A percentile compares a stretch with the other conserved stretches of the same genome.
Evolutionary conservation across 768 basidiomycete genomes (phyloP).

Genomic region (Boletus reticulatus): DNA sequence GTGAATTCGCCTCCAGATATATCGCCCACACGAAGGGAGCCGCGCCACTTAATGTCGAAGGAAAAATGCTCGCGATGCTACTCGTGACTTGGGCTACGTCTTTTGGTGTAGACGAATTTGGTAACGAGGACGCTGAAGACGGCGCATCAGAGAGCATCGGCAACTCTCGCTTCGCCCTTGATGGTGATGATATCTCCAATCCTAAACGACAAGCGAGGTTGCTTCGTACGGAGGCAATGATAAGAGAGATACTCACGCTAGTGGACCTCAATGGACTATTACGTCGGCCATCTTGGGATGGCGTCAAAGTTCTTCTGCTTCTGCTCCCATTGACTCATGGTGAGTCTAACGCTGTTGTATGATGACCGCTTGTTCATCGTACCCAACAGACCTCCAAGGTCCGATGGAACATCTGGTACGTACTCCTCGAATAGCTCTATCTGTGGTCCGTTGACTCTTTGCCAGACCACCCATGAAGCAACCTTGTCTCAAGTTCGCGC

Average conservation of each 20-base stretch:
- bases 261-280: slow-evolving; percentile 79
- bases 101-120: slow-evolving; percentile 82
- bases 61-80: slow-evolving; percentile 72
- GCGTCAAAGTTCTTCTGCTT: slow-evolving; percentile 75
- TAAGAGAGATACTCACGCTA: slow-evolving; percentile 72
- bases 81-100: slow-evolving; percentile 88
- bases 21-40: slow-evolving; percentile 61
- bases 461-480: slow-evolving; percentile 71
- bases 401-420: slow-evolving; percentile 26
- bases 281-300: slow-evolving; percentile 83
- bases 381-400: slow-evolving; percentile 24
- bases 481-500: slow-evolving; percentile 80
- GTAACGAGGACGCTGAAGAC: slow-evolving; percentile 41
- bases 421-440: background rate
- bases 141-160: slow-evolving; percentile 1
- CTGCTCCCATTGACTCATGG: slow-evolving; percentile 84
- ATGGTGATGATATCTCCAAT: slow-evolving; percentile 32
- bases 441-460: slow-evolving; percentile 6
- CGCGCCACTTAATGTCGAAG: slow-evolving; percentile 65
- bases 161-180: slow-evolving; percentile 12
- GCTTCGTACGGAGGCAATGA: slow-evolving; percentile 62
- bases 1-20: slow-evolving; percentile 76
- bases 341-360: slow-evolving; percentile 31
- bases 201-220: slow-evolving; percentile 43
- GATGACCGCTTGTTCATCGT: slow-evolving; percentile 5